Percentiles rank a stretch among this genome's conserved stretches.
phyloP scores from a whole-genome alignment of 768 basidiomycete genomes.

The Hemileccinum rubropunctum region DNA sequence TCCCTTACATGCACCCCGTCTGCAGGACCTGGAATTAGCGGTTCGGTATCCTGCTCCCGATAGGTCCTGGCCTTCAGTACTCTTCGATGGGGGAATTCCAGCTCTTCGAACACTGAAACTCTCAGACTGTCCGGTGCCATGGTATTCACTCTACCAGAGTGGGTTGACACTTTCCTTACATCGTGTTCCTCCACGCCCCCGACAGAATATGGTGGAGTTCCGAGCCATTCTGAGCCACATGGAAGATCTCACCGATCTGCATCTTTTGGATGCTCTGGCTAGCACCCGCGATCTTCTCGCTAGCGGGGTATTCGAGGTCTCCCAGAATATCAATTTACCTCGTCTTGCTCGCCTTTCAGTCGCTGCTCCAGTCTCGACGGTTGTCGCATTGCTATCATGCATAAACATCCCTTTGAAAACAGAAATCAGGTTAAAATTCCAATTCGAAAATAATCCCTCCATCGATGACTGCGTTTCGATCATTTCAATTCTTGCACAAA shows the following conservation, averaged over 20 bases:
- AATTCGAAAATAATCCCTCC: background rate
- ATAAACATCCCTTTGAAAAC: background rate
- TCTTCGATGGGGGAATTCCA: too few relatives aligned
- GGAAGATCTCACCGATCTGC: conserved; percentile 32
- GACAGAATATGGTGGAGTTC: conserved; percentile 29
- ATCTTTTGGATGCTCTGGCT: conserved; percentile 31
- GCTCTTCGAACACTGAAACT: too few relatives aligned
- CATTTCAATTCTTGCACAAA: too few relatives aligned
- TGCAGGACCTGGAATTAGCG: background rate
- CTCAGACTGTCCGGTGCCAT: too few relatives aligned
- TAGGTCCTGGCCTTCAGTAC: too few relatives aligned
- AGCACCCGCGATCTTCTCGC: background rate
- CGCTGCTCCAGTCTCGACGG: conserved; percentile 3
- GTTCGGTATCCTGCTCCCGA: too few relatives aligned
- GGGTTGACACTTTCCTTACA: conserved; percentile 35
- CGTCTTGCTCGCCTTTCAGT: conserved; percentile 3
- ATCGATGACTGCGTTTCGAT: too few relatives aligned
- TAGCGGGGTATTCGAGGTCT: background rate
- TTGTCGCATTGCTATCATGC: conserved; percentile 4
- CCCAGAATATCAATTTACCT: background rate
- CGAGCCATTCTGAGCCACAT: conserved; percentile 31
- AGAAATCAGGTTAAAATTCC: background rate
- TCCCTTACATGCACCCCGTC: background rate
- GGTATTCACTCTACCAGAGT: background rate
- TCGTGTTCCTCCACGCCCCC: conserved; percentile 6